These are phyloP conservation scores for Skeletonema menzelii DNA, from an alignment of 108 stramenopile species.

Conservation along the genomic window DNA sequence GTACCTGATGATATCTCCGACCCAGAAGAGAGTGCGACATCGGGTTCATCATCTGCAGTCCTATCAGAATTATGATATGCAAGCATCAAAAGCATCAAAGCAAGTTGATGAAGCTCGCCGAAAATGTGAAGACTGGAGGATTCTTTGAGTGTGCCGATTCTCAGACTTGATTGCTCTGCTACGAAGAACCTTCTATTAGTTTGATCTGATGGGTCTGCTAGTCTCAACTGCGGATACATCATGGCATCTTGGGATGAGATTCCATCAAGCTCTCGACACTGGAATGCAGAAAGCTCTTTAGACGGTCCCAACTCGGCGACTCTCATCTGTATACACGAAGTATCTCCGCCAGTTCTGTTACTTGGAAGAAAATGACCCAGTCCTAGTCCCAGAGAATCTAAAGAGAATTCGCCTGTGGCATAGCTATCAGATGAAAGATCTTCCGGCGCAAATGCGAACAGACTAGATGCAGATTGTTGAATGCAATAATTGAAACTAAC, in stretches of 20 bases:
- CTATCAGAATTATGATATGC: not conserved
- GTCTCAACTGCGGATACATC: not conserved
- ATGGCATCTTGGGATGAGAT: too few relatives aligned
- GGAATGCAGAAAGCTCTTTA: not conserved
- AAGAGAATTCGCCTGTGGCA: too few relatives aligned
- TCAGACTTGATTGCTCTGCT: too few relatives aligned
- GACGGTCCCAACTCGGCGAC: not conserved
- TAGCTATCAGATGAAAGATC: too few relatives aligned
- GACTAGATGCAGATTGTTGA: too few relatives aligned
- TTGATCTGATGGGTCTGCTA: not conserved
- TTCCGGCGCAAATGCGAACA: too few relatives aligned
- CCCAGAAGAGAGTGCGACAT: not conserved
- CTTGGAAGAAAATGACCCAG: not conserved
- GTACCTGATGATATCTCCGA: too few relatives aligned
- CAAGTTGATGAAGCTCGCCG: not conserved
- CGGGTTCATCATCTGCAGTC: not conserved
- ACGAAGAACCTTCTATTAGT: too few relatives aligned
- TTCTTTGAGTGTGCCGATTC: not conserved
- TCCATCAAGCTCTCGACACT: not conserved
- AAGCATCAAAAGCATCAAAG: not conserved
- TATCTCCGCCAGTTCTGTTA: not conserved
- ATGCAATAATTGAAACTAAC: too few relatives aligned
- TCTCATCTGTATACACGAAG: not conserved
- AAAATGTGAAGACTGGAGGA: not conserved
- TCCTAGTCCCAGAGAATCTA: too few relatives aligned